A percentile compares a stretch with the other conserved stretches of the same genome.
phyloP scores from a whole-genome alignment of 2,329 filamentous ascomycete genomes.

The Fusarium ambrosium region DNA sequence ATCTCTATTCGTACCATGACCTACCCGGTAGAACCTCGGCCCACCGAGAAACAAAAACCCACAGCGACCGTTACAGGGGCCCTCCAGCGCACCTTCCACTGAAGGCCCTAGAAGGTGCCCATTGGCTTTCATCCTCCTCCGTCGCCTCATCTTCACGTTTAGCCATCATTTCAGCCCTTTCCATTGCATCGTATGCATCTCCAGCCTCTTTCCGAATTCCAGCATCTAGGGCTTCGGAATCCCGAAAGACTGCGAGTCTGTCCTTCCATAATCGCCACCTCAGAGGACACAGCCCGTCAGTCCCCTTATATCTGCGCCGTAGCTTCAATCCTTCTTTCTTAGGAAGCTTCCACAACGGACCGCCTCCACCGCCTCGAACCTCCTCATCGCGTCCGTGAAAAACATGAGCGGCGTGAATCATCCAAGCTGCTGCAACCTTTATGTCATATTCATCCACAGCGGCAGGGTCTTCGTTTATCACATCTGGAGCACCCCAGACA shows the following conservation, averaged over 20 bases:
- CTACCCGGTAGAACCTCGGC: too few species aligned
- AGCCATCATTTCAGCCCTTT: background rate
- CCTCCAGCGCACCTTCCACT: too few species aligned
- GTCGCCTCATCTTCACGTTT: background rate
- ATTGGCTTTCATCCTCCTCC: too few species aligned
- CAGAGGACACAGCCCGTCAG: slow-evolving; percentile 25
- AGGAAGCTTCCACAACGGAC: slow-evolving; percentile 32
- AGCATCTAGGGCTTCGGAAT: slow-evolving; percentile 16
- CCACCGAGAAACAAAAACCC: too few species aligned
- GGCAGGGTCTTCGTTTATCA: slow-evolving; percentile 25
- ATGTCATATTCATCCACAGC: slow-evolving; percentile 13
- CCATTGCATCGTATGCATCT: slow-evolving; percentile 11
- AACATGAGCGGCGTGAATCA: slow-evolving; percentile 12
- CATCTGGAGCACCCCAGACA: slow-evolving; percentile 26
- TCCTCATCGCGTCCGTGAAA: slow-evolving; percentile 32
- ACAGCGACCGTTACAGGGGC: too few species aligned
- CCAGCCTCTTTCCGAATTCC: background rate
- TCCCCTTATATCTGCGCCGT: slow-evolving; percentile 28
- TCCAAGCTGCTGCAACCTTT: slow-evolving; percentile 19
- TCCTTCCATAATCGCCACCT: slow-evolving; percentile 39
- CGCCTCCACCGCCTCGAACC: slow-evolving; percentile 25
- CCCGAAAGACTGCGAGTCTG: slow-evolving; percentile 25
- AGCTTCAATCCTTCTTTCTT: slow-evolving; percentile 33
- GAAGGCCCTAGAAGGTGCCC: too few species aligned
- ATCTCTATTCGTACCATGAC: too few species aligned